These are phyloP conservation scores for Medicago lupulina DNA, from an alignment of 306 rosid genomes.

Conservation along the genomic window DNA sequence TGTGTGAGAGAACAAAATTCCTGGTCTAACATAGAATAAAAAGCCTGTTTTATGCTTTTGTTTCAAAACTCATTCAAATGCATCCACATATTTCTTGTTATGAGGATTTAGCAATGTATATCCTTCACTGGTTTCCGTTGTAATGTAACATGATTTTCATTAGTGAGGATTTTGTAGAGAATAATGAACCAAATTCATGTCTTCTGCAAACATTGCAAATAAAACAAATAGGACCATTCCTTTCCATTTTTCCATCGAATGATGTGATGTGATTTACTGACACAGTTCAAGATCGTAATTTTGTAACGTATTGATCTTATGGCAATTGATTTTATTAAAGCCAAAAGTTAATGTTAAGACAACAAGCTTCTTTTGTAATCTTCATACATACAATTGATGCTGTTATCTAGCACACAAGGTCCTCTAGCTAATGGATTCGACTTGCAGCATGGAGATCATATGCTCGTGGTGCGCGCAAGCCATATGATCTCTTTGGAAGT, in stretches of 20 bases:
- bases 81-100: neutral
- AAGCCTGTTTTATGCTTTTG: conserved; percentile 2
- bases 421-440: conserved; percentile 29
- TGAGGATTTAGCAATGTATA: neutral
- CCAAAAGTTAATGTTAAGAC: neutral
- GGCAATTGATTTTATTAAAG: neutral
- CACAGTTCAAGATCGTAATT: conserved; percentile 11
- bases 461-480: conserved; percentile 52
- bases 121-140: neutral
- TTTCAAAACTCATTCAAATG: conserved; percentile 4
- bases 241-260: no score
- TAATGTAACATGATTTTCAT: conserved; percentile 14
- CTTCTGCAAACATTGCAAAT: no score
- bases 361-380: conserved; percentile 2
- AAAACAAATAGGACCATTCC: no score
- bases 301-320: conserved; percentile 3
- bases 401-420: neutral
- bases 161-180: neutral
- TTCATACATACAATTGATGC: neutral
- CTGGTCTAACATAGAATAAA: neutral
- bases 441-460: conserved; percentile 64
- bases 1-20: conserved; percentile 30
- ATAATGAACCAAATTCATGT: neutral
- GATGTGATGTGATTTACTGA: neutral
- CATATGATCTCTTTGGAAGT: conserved; percentile 72